phyloP scores from a whole-genome alignment of 2,329 filamentous ascomycete genomes.

The Sporothrix sp. region DNA sequence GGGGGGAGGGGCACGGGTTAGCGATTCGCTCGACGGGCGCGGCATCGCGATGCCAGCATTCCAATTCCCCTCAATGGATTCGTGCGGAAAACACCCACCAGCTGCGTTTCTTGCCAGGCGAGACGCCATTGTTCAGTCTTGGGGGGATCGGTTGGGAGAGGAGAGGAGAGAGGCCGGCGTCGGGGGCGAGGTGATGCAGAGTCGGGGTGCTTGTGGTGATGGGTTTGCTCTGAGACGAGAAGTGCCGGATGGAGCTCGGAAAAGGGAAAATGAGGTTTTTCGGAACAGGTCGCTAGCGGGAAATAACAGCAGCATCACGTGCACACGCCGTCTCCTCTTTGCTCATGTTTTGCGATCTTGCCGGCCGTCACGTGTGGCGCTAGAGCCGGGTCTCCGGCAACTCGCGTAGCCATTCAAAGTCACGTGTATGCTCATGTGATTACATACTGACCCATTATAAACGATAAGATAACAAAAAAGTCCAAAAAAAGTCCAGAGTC shows the following conservation, averaged over 20 bases:
- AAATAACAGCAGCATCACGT: conserved; percentile 12
- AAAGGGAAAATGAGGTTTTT: conserved; percentile 36
- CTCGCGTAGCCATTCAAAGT: too few species aligned
- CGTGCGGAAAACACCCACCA: conserved; percentile 56
- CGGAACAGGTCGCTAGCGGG: conserved; percentile 17
- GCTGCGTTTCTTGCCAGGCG: conserved; percentile 91
- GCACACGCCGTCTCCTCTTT: not conserved
- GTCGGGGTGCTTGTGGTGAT: conserved; percentile 4
- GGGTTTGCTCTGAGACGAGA: conserved; percentile 8
- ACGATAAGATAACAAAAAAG: conserved; percentile 11
- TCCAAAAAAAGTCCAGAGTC: not conserved
- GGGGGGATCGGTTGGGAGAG: conserved; percentile 27
- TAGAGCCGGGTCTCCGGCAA: not conserved
- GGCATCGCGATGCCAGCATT: not conserved
- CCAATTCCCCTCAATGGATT: not conserved
- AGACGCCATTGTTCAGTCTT: conserved; percentile 85
- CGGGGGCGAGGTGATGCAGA: not conserved
- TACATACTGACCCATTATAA: too few species aligned
- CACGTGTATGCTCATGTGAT: too few species aligned
- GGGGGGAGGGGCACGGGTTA: too few species aligned
- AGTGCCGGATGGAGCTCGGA: conserved; percentile 16
- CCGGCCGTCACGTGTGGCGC: not conserved
- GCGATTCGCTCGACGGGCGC: not conserved
- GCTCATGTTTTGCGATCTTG: not conserved
- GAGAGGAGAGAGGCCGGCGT: conserved; percentile 24